Evolutionary conservation across 257 asterid species (phyloP).

Genomic region (Nicotiana knightiana): DNA sequence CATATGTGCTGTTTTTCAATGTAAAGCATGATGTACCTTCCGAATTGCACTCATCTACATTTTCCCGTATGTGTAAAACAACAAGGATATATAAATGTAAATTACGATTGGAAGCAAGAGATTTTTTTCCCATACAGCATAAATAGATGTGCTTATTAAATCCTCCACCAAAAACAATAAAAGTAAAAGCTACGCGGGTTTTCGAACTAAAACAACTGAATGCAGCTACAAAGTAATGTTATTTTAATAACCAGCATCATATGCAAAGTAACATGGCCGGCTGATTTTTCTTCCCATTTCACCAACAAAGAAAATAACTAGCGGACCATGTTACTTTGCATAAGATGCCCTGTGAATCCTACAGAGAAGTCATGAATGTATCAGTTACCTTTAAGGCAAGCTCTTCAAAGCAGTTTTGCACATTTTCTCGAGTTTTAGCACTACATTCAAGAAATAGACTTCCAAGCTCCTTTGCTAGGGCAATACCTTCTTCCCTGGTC

Average conservation of each 20-base stretch:
- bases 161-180: neutral
- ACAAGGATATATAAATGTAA: neutral
- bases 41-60: neutral
- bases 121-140: neutral
- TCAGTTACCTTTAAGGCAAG: constrained; percentile 60
- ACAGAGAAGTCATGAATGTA: neutral
- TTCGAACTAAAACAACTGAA: neutral
- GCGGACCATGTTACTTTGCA: neutral
- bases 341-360: neutral
- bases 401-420: constrained; percentile 75
- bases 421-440: constrained; percentile 85
- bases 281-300: no score
- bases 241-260: neutral
- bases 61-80: neutral
- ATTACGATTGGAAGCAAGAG: neutral
- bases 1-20: neutral
- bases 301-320: neutral
- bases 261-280: no score
- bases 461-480: constrained; percentile 76
- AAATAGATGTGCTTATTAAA: neutral
- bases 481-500: constrained; percentile 70
- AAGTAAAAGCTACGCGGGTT: neutral
- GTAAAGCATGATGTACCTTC: neutral
- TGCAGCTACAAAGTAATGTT: neutral
- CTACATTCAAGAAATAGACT: constrained; percentile 80